Evolutionary conservation across 805 yeast genomes (phyloP).

Genomic region (Lipomyces anomalus): DNA sequence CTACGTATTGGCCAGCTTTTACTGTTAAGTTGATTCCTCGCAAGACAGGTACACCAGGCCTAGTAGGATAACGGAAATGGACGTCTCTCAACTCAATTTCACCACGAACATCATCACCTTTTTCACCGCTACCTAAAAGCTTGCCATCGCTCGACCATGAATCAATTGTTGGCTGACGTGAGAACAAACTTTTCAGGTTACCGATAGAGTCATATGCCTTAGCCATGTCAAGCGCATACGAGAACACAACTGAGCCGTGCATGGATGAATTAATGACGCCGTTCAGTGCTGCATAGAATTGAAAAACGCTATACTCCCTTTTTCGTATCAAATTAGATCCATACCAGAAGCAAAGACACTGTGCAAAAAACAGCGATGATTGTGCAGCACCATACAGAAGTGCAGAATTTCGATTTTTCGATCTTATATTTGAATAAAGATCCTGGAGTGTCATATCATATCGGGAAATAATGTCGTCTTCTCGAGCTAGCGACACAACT

Average conservation of each 20-base stretch:
- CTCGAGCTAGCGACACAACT: constrained; percentile 38
- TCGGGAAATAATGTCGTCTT: constrained; percentile 31
- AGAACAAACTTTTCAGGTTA: constrained; percentile 33
- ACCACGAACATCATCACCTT: constrained; percentile 41
- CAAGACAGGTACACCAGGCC: constrained; percentile 28
- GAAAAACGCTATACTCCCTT: constrained; percentile 30
- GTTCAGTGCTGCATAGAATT: constrained; percentile 38
- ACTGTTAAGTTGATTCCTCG: constrained; percentile 26
- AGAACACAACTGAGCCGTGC: constrained; percentile 39
- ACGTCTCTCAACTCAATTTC: constrained; percentile 45
- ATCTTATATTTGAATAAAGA: background rate
- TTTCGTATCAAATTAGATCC: constrained; percentile 35
- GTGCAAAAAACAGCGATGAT: background rate
- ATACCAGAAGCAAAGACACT: constrained; percentile 35
- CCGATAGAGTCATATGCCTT: constrained; percentile 37
- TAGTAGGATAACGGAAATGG: constrained; percentile 30
- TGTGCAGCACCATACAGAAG: background rate
- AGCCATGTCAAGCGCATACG: constrained; percentile 41
- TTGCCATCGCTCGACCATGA: constrained; percentile 30
- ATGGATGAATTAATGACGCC: constrained; percentile 39
- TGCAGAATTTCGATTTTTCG: background rate
- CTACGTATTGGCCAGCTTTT: constrained; percentile 81
- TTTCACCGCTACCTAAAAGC: constrained; percentile 28
- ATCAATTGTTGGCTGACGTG: constrained; percentile 35
- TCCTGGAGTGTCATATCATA: constrained; percentile 28